These are phyloP conservation scores for Cladosporium phlei DNA, from an alignment of 2,329 filamentous ascomycete species.

Conservation along the genomic window DNA sequence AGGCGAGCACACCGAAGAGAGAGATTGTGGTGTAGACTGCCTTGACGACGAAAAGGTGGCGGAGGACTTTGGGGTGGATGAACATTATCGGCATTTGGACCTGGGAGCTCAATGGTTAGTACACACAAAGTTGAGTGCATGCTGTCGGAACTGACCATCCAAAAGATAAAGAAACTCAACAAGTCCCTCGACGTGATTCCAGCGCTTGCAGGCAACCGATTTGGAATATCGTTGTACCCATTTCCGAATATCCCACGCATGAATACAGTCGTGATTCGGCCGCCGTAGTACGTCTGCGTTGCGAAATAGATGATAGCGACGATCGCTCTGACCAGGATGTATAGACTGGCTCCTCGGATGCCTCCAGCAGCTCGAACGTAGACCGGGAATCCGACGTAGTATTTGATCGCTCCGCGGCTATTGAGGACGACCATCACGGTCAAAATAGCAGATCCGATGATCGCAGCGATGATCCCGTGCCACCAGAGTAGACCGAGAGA, in stretches of 20 bases:
- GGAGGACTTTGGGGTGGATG: slow-evolving; percentile 42
- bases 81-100: slow-evolving; percentile 35
- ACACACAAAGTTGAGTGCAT: not conserved
- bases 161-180: slow-evolving; percentile 32
- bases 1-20: slow-evolving; percentile 33
- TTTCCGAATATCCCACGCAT: slow-evolving; percentile 34
- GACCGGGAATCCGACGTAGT: slow-evolving; percentile 37
- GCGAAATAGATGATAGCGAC: slow-evolving; percentile 40
- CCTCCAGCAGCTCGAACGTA: slow-evolving; percentile 35
- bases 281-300: slow-evolving; percentile 25
- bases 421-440: slow-evolving; percentile 33
- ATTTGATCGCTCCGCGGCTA: slow-evolving; percentile 32
- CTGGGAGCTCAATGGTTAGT: not conserved
- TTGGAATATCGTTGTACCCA: slow-evolving; percentile 32
- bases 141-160: slow-evolving; percentile 17
- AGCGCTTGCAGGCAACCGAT: slow-evolving; percentile 26
- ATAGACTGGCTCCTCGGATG: slow-evolving; percentile 41
- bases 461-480: slow-evolving; percentile 2
- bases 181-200: slow-evolving; percentile 32
- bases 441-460: not conserved
- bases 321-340: slow-evolving; percentile 37
- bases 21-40: slow-evolving; percentile 35
- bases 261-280: slow-evolving; percentile 25
- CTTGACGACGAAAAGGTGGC: slow-evolving; percentile 44
- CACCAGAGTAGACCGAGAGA: slow-evolving; percentile 25